These are phyloP conservation scores for Cadophora sp. DNA, from an alignment of 2,329 filamentous ascomycete species.

Conservation along the genomic window DNA sequence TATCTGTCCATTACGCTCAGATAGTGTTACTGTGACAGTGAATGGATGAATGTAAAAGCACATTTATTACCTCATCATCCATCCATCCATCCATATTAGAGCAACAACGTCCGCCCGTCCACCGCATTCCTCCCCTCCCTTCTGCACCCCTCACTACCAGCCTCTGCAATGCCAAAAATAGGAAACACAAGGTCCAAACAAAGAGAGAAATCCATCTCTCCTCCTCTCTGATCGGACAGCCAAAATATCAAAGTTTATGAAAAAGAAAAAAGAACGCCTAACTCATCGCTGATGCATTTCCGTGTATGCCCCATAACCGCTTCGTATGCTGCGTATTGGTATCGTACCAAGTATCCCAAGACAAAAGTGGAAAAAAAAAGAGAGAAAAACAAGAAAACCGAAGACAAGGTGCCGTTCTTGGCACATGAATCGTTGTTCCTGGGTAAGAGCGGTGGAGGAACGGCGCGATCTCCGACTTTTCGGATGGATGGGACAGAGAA, in stretches of 20 bases:
- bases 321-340: slow-evolving; percentile 31
- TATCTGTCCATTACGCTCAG: not conserved
- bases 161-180: not conserved
- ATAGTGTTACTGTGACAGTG: not conserved
- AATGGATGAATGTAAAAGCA: not conserved
- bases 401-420: slow-evolving; percentile 10
- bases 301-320: slow-evolving; percentile 30
- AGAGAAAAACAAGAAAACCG: slow-evolving; percentile 16
- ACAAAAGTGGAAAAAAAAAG: not conserved
- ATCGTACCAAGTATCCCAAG: slow-evolving; percentile 13
- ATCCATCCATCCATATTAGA: not conserved
- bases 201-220: not conserved
- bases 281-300: slow-evolving; percentile 36
- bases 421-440: not conserved
- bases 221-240: not conserved
- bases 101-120: not conserved
- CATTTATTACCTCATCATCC: not conserved
- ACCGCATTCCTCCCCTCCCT: not conserved
- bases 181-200: not conserved
- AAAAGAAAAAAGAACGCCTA: slow-evolving; percentile 29
- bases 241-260: slow-evolving; percentile 6
- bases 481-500: slow-evolving; percentile 12
- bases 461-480: slow-evolving; percentile 2
- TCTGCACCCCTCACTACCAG: not conserved
- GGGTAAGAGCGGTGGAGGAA: not conserved